These are phyloP conservation scores for Zoysia pacifica DNA, from an alignment of 176 grass and related monocot genomes.

Conservation along the genomic window DNA sequence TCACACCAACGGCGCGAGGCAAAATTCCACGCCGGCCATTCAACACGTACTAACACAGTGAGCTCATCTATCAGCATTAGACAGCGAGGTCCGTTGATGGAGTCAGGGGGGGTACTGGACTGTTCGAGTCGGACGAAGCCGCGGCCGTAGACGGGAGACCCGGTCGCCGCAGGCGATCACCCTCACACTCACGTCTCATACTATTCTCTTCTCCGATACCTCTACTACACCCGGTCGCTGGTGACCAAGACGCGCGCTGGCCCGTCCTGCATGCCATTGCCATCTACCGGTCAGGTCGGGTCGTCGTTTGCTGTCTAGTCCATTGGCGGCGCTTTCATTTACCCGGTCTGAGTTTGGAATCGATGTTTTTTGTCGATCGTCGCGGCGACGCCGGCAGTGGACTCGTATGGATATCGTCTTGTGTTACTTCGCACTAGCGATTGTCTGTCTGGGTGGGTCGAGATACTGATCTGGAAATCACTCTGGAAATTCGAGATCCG, in stretches of 20 bases:
- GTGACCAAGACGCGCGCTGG: no score
- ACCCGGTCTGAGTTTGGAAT: neutral
- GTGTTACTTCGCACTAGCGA: neutral
- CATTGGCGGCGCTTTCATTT: neutral
- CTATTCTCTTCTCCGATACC: neutral
- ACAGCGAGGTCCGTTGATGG: no score
- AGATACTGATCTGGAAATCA: slow-evolving; percentile 1
- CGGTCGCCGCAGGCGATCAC: no score
- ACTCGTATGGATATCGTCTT: neutral
- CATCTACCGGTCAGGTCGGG: neutral
- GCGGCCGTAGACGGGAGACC: no score
- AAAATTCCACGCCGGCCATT: slow-evolving; percentile 9
- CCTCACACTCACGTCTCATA: no score
- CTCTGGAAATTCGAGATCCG: slow-evolving; percentile 7
- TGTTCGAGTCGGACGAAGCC: no score
- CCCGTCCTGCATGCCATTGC: neutral
- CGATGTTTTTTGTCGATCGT: neutral
- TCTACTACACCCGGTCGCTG: neutral
- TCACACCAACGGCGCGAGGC: slow-evolving; percentile 6
- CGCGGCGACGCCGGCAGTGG: neutral
- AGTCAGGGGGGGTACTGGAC: no score
- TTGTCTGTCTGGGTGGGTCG: neutral
- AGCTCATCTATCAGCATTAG: no score
- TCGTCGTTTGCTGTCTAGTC: neutral
- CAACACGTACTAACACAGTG: neutral